Conservation (phyloP, 2,329 filamentous ascomycete genomes). For the Botrytis paeoniae region DNA sequence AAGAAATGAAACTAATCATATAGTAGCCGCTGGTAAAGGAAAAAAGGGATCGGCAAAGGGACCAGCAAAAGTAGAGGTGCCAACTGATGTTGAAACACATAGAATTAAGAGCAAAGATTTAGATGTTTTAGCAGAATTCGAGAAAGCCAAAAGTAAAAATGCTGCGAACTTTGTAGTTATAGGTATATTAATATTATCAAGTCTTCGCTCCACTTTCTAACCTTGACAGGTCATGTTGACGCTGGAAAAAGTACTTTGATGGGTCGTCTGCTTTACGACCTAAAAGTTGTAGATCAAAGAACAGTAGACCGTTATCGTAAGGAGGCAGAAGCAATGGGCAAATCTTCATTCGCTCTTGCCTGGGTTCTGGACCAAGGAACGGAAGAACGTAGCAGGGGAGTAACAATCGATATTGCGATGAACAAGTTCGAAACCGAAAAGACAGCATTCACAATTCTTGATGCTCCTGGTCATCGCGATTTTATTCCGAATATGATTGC, state of each 20-base stretch:
- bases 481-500: conserved; percentile 99
- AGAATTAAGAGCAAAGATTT: conserved; percentile 71
- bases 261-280: conserved; percentile 86
- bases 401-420: conserved; percentile 95
- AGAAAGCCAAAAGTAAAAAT: conserved; percentile 72
- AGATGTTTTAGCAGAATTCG: conserved; percentile 78
- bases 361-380: conserved; percentile 94
- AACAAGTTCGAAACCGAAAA: conserved; percentile 89
- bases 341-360: conserved; percentile 91
- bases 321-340: conserved; percentile 88
- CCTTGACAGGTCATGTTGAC: conserved; percentile 77
- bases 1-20: conserved; percentile 40
- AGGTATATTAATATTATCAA: conserved; percentile 53
- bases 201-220: conserved; percentile 24
- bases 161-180: conserved; percentile 90
- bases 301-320: conserved; percentile 84
- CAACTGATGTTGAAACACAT: conserved; percentile 47
- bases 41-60: conserved; percentile 41
- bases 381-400: conserved; percentile 84
- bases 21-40: conserved; percentile 44
- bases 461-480: conserved; percentile 90
- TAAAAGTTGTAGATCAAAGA: conserved; percentile 82
- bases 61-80: conserved; percentile 43
- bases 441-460: conserved; percentile 87
- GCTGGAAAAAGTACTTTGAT: conserved; percentile 97